A percentile compares a stretch with the other conserved stretches of the same genome.
Evolutionary conservation across 129 eudicot genomes (phyloP).

Genomic region (Heracleum sosnowskyi): DNA sequence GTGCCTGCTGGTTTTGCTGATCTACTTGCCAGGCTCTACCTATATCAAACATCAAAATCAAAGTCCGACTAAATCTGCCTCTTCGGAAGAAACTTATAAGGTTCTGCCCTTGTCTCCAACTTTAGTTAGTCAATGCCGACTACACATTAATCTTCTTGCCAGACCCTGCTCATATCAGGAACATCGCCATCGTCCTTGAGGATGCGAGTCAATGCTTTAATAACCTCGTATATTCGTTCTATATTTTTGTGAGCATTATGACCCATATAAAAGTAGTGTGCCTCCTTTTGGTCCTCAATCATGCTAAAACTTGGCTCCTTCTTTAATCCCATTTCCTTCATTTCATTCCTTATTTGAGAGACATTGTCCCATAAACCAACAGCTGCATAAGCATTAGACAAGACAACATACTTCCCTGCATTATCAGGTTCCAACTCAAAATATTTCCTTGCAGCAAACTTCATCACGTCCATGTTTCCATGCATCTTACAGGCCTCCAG

Average conservation of each 20-base stretch:
- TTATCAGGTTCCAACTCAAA: constrained; percentile 75
- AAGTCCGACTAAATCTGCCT: neutral
- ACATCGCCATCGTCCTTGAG: constrained; percentile 44
- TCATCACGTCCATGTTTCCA: constrained; percentile 69
- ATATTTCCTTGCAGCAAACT: constrained; percentile 59
- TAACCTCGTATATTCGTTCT: constrained; percentile 37
- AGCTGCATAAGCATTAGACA: constrained; percentile 81
- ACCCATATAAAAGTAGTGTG: constrained; percentile 66
- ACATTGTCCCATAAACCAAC: constrained; percentile 75
- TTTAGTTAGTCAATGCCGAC: neutral
- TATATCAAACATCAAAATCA: neutral
- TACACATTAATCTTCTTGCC: constrained; percentile 15
- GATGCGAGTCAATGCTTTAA: constrained; percentile 37
- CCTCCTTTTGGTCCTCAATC: constrained; percentile 80
- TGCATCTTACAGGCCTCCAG: constrained; percentile 78
- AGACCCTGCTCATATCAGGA: constrained; percentile 35
- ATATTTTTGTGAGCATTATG: constrained; percentile 60
- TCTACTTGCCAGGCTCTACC: neutral
- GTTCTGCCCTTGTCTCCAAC: neutral
- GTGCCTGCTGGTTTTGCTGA: neutral
- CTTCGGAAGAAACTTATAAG: neutral
- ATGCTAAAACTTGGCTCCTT: constrained; percentile 90
- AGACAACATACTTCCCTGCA: constrained; percentile 75
- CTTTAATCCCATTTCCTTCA: constrained; percentile 61
- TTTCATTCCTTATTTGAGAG: constrained; percentile 61